A percentile compares a stretch with the other conserved stretches of the same genome.
Conservation (phyloP, 2,329 filamentous ascomycete species). For the Pestalotiopsis sp. region DNA sequence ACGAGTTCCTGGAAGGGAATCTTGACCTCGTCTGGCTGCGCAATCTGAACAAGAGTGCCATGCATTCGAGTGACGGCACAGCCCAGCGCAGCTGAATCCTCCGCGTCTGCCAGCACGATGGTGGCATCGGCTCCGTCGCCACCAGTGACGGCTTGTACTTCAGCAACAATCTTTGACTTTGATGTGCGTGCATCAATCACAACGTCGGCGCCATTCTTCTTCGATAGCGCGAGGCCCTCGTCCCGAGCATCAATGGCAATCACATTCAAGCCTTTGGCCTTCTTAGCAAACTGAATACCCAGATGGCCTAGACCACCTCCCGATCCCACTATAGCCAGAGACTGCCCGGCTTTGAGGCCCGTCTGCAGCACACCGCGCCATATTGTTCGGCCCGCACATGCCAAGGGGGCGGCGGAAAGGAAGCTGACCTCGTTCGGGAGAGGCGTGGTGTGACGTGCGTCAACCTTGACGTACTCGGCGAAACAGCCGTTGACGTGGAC, state of each 20-base stretch:
- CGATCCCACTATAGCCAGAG: constrained; percentile 48
- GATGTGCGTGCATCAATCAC: constrained; percentile 55
- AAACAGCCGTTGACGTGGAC: constrained; percentile 57
- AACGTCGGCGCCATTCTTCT: constrained; percentile 50
- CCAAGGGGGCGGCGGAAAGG: constrained; percentile 56
- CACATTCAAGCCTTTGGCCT: constrained; percentile 49
- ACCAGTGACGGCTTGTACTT: constrained; percentile 50
- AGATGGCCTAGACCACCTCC: constrained; percentile 59
- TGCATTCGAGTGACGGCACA: constrained; percentile 63
- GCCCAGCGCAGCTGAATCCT: constrained; percentile 49
- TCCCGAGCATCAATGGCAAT: constrained; percentile 59
- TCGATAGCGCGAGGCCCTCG: constrained; percentile 51
- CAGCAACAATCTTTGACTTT: constrained; percentile 48
- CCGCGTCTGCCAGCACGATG: constrained; percentile 56
- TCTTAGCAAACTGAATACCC: constrained; percentile 50
- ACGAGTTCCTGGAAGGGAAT: constrained; percentile 61
- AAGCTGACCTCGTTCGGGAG: constrained; percentile 54
- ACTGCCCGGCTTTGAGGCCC: constrained; percentile 28
- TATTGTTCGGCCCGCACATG: constrained; percentile 27
- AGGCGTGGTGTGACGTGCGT: constrained; percentile 46
- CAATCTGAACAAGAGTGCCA: constrained; percentile 60
- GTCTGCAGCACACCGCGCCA: constrained; percentile 14
- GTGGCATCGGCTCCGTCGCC: constrained; percentile 54
- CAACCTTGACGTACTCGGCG: constrained; percentile 57
- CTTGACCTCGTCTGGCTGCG: constrained; percentile 61